Evolutionary conservation across 2,329 filamentous ascomycete species (phyloP).

Genomic region (Fonsecaea multimorphosa): DNA sequence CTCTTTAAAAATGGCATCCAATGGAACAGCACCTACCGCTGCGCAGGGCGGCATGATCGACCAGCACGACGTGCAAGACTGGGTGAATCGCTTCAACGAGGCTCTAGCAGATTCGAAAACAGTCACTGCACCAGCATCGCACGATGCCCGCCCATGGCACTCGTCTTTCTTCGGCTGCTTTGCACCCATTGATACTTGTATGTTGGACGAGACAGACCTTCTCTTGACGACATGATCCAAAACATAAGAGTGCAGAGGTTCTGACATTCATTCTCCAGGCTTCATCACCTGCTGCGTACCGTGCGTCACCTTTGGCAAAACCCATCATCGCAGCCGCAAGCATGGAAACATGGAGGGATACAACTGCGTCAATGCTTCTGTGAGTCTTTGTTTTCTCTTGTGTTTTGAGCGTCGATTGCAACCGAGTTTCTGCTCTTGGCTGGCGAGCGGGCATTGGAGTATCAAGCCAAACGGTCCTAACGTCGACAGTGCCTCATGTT

Average conservation of each 20-base stretch:
- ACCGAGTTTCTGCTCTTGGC: neutral
- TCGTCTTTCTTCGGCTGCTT: slow-evolving; percentile 44
- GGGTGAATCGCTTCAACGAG: slow-evolving; percentile 31
- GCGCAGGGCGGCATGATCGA: slow-evolving; percentile 23
- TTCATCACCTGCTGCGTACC: slow-evolving; percentile 41
- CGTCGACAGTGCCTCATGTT: slow-evolving; percentile 46
- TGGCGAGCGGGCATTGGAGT: neutral
- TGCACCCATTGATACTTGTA: slow-evolving; percentile 43
- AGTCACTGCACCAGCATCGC: slow-evolving; percentile 22
- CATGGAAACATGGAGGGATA: slow-evolving; percentile 42
- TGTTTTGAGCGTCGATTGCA: neutral
- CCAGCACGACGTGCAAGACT: slow-evolving; percentile 28
- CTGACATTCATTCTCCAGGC: slow-evolving; percentile 31
- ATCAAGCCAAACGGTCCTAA: neutral
- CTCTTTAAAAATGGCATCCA: slow-evolving; percentile 10
- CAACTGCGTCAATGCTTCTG: slow-evolving; percentile 41
- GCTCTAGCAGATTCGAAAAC: slow-evolving; percentile 26
- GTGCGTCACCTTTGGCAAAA: slow-evolving; percentile 44
- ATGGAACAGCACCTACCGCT: slow-evolving; percentile 2
- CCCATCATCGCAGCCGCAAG: slow-evolving; percentile 40
- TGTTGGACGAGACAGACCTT: slow-evolving; percentile 4
- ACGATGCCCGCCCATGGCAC: slow-evolving; percentile 39
- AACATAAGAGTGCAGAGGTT: neutral
- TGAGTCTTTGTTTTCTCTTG: slow-evolving; percentile 3
- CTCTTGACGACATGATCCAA: neutral